These are phyloP conservation scores for Phlebiopsis flavidoalba DNA, from an alignment of 768 basidiomycete species.

Conservation along the genomic window DNA sequence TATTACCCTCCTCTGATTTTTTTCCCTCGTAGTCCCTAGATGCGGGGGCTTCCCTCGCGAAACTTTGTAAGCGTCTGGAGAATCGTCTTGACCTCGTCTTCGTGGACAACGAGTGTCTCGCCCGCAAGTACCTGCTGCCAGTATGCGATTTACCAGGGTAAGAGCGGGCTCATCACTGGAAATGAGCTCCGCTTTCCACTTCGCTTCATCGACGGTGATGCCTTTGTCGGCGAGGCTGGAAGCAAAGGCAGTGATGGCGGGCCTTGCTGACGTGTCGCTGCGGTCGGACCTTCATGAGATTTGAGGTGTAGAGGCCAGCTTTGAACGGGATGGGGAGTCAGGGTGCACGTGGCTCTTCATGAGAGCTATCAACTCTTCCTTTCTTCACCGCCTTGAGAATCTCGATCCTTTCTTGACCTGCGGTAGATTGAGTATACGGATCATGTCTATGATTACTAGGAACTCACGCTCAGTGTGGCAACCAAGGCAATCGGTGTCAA, in stretches of 20 bases:
- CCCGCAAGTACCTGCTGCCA: constrained; percentile 46
- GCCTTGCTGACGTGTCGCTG: constrained; percentile 60
- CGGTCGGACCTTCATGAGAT: constrained; percentile 58
- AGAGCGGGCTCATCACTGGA: constrained; percentile 49
- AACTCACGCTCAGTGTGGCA: constrained; percentile 79
- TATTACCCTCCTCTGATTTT: constrained; percentile 38
- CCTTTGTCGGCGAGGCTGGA: constrained; percentile 41
- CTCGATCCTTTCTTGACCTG: constrained; percentile 69
- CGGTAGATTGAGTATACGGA: background rate
- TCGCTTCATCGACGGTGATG: constrained; percentile 44
- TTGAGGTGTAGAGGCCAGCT: constrained; percentile 80
- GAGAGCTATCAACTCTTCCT: constrained; percentile 67
- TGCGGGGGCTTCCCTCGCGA: constrained; percentile 49
- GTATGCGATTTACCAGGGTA: constrained; percentile 55
- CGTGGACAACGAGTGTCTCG: constrained; percentile 31
- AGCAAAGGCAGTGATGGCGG: constrained; percentile 61
- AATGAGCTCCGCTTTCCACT: constrained; percentile 47
- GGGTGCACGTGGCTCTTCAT: constrained; percentile 70
- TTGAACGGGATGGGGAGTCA: constrained; percentile 62
- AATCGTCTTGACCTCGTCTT: constrained; percentile 31
- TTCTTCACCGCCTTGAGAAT: constrained; percentile 62
- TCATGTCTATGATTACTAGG: background rate
- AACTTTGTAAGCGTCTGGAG: constrained; percentile 53
- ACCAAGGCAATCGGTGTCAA: constrained; percentile 79
- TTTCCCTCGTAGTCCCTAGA: constrained; percentile 45